Evolutionary conservation across 306 rosid species (phyloP), one percentile per base, ranked within the genome.

Genomic region (Gynostemma pentaphyllum): DNA sequence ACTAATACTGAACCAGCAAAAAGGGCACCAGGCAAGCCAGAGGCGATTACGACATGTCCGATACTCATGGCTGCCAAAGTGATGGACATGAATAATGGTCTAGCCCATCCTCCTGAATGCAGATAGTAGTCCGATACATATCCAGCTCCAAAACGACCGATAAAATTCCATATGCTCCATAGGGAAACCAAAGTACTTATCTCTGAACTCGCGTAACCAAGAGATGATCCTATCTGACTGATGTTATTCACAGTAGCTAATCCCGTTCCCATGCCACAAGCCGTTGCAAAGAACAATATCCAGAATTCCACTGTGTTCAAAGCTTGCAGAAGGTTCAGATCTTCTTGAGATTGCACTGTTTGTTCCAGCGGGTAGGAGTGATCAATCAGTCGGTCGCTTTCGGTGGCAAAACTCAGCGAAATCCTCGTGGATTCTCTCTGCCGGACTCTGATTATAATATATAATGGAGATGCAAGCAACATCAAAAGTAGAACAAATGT

Each of bases 121-220:
- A 92, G 79, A 50, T 85, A 66, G 51, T 77, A 82, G 73, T 92
- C 98, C 0, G 98, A 92, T 19, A 83, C 24, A 50, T 74, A 87
- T 1, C 96, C 96, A 7, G 82, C 96, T 59, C 95, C 98, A 23
- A 92, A 80, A 45, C 96, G 95, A 28, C 98, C 98, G 1, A 92
- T 83, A 70, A 86, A 92, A 50, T 84, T 92, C 98, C 98, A 88
- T 79, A 88, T 83, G 65, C 95, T 88, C 98, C 95, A 92, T 7
- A 92, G 19, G 21, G 98, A 86, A 45, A 88, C 96, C 69, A 92
- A 68, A 23, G 80, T 79, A 28, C 65, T 72, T 26, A 83, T 77
- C 82, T 84, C 83, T 34, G 66, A 52, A 21, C 76, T 70, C 42
- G 77, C 79, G 70, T 88, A 92, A 34, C 87, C 87, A 52, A 92